Evolutionary conservation across 2,329 filamentous ascomycete species (phyloP).

Genomic region (Trichoderma oligosporum): DNA sequence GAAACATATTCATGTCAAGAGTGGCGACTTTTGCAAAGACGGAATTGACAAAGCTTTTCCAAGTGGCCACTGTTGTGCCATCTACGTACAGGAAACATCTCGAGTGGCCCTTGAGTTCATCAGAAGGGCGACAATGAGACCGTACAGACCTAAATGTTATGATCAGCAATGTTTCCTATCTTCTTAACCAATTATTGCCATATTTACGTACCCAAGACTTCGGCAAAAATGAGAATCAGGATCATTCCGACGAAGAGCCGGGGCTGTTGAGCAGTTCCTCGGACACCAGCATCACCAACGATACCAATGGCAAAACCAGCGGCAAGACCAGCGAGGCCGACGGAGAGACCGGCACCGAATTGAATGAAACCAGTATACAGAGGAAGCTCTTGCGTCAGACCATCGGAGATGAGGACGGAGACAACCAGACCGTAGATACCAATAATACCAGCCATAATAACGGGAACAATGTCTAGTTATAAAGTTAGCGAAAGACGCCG

Average conservation of each 20-base stretch:
- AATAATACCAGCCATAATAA: constrained; percentile 99
- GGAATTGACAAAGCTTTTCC: constrained; percentile 14
- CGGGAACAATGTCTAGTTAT: constrained; percentile 85
- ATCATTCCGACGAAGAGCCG: constrained; percentile 46
- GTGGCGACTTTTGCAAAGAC: constrained; percentile 2
- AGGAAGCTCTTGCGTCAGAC: constrained; percentile 40
- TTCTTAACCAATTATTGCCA: background rate
- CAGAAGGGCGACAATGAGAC: constrained; percentile 94
- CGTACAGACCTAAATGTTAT: constrained; percentile 75
- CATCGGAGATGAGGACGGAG: constrained; percentile 43
- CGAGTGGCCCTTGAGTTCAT: constrained; percentile 93
- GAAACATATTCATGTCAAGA: constrained; percentile 9
- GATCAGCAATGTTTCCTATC: constrained; percentile 25
- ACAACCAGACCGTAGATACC: constrained; percentile 57
- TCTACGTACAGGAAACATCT: constrained; percentile 52
- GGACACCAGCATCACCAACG: constrained; percentile 44
- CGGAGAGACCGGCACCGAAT: constrained; percentile 42
- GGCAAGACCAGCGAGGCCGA: constrained; percentile 44
- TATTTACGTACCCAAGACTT: constrained; percentile 78
- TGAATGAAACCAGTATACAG: constrained; percentile 43
- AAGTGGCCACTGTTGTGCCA: background rate
- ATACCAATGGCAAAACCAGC: constrained; percentile 47
- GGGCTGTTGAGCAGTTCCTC: constrained; percentile 46
- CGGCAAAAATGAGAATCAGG: constrained; percentile 51
- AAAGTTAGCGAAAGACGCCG: background rate